Evolutionary conservation across 495 filamentous ascomycete genomes (phyloP).

Genomic region (Ramalina peruviana): DNA sequence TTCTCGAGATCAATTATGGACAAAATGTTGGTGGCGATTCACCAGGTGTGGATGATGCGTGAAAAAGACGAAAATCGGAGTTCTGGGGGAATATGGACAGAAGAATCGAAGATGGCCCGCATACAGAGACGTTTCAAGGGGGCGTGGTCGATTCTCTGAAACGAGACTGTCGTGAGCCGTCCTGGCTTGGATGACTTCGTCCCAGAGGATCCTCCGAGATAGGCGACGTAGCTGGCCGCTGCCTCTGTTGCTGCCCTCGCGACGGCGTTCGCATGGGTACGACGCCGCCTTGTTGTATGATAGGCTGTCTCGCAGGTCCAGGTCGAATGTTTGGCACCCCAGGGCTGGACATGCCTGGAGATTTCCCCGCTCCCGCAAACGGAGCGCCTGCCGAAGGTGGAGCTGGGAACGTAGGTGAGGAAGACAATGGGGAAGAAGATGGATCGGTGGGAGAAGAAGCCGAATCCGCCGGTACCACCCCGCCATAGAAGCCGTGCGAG

Average conservation of each 20-base stretch:
- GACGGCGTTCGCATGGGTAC: conserved; percentile 13
- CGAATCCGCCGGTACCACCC: conserved; percentile 7
- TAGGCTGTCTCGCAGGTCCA: conserved; percentile 35
- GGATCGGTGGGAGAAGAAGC: conserved; percentile 6
- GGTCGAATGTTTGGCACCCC: conserved; percentile 29
- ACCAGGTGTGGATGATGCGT: background rate
- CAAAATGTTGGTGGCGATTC: conserved; percentile 1
- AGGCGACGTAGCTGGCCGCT: conserved; percentile 13
- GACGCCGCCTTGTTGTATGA: conserved; percentile 28
- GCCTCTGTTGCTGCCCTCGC: conserved; percentile 15
- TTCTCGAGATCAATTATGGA: conserved; percentile 3
- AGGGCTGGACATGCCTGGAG: background rate
- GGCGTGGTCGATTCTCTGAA: conserved; percentile 33
- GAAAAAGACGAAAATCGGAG: background rate
- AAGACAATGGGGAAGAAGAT: conserved; percentile 15
- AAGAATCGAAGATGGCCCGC: conserved; percentile 3
- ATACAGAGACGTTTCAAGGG: conserved; percentile 1
- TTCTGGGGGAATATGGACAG: conserved; percentile 7
- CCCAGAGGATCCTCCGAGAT: conserved; percentile 30
- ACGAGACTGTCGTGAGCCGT: conserved; percentile 41
- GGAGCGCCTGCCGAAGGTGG: conserved; percentile 9
- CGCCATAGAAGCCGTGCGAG: conserved; percentile 26
- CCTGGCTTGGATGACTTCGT: conserved; percentile 37
- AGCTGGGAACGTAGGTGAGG: conserved; percentile 17
- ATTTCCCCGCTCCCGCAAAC: conserved; percentile 20